Evolutionary conservation across 768 basidiomycete genomes (phyloP).

Genomic region (Rhizopogon vinicolor): DNA sequence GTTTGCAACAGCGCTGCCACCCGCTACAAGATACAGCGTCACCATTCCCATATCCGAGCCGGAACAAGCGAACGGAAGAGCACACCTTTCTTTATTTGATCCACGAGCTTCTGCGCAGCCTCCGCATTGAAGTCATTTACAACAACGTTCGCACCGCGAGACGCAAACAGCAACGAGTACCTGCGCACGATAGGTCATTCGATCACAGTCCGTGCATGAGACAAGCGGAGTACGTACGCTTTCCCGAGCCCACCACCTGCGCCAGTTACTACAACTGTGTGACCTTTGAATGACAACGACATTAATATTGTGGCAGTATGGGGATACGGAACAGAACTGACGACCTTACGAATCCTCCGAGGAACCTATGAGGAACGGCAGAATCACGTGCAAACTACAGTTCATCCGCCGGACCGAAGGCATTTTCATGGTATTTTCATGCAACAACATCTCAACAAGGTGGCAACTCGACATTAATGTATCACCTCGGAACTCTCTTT

Average conservation of each 20-base stretch:
- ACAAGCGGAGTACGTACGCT: slow-evolving; percentile 50
- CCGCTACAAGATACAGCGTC: slow-evolving; percentile 43
- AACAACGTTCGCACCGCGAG: slow-evolving; percentile 88
- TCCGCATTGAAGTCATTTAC: slow-evolving; percentile 91
- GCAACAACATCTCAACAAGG: too few species aligned
- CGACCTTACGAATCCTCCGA: not conserved
- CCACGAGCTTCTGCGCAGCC: slow-evolving; percentile 89
- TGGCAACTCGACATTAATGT: too few species aligned
- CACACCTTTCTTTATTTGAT: slow-evolving; percentile 79
- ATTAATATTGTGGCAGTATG: slow-evolving; percentile 24
- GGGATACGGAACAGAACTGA: not conserved
- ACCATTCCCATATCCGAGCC: not conserved
- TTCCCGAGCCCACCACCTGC: slow-evolving; percentile 94
- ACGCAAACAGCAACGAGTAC: slow-evolving; percentile 89
- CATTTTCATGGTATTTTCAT: not conserved
- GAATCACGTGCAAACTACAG: slow-evolving; percentile 13
- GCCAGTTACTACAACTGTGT: slow-evolving; percentile 93
- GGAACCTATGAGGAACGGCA: not conserved
- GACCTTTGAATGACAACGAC: slow-evolving; percentile 75
- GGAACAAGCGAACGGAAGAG: slow-evolving; percentile 2
- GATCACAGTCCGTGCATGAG: not conserved
- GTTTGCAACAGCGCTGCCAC: slow-evolving; percentile 86
- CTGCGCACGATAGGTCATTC: slow-evolving; percentile 33
- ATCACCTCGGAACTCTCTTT: too few species aligned
- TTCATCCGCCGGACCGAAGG: not conserved